Conservation (phyloP, 306 rosid genomes). For the Coriaria nepalensis region DNA sequence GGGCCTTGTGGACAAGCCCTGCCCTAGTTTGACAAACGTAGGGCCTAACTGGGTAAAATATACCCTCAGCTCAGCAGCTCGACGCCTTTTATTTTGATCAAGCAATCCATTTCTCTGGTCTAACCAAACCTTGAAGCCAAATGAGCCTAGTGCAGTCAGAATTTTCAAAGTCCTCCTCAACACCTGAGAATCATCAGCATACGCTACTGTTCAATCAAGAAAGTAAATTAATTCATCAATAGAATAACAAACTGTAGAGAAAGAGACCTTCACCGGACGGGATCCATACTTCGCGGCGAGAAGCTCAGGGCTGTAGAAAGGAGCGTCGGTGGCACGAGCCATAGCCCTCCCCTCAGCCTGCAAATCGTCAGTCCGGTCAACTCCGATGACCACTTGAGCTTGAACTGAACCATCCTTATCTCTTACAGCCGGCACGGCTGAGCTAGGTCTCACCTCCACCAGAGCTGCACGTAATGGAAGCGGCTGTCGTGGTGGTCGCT, state of each 20-base stretch:
- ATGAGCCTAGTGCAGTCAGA: constrained; percentile 37
- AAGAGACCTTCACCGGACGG: constrained; percentile 48
- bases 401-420: constrained; percentile 8
- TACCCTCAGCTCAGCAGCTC: constrained; percentile 58
- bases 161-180: constrained; percentile 59
- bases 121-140: constrained; percentile 39
- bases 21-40: constrained; percentile 92
- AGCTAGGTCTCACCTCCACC: constrained; percentile 31
- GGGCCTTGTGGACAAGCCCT: constrained; percentile 88
- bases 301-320: constrained; percentile 51
- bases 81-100: constrained; percentile 44
- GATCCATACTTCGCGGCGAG: constrained; percentile 42
- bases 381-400: constrained; percentile 13
- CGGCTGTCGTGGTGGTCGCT: not conserved
- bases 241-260: not conserved
- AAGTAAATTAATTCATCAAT: not conserved
- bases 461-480: constrained; percentile 31
- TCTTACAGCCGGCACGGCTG: constrained; percentile 17
- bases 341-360: constrained; percentile 73
- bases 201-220: not conserved
- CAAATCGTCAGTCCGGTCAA: constrained; percentile 43
- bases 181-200: constrained; percentile 22
- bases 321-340: constrained; percentile 49
- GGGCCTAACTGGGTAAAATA: constrained; percentile 76
- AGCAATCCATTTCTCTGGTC: constrained; percentile 54